phyloP scores from a whole-genome alignment of 805 yeast species.

The Pichia rugopelliculosa region DNA sequence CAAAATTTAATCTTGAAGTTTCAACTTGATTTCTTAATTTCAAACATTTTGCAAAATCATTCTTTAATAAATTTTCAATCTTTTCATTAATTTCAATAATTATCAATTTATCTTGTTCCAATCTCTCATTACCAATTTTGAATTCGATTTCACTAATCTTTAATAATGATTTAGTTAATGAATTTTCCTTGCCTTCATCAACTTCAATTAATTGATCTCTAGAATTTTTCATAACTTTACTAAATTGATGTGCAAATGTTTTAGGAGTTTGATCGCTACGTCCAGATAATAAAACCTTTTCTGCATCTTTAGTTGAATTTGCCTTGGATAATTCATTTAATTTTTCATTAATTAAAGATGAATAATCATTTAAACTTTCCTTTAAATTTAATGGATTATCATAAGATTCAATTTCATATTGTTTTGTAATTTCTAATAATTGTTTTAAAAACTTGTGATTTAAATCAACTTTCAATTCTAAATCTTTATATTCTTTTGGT shows the following conservation, averaged over 20 bases:
- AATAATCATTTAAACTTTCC: constrained; percentile 58
- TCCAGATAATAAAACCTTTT: constrained; percentile 39
- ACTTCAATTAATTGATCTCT: constrained; percentile 33
- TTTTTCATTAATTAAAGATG: constrained; percentile 48
- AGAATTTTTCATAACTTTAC: constrained; percentile 47
- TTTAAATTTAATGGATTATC: constrained; percentile 77
- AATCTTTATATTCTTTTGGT: constrained; percentile 62
- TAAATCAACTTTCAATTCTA: constrained; percentile 62
- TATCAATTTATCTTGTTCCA: constrained; percentile 61
- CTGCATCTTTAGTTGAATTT: constrained; percentile 60
- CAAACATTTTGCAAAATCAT: constrained; percentile 53
- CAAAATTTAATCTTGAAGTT: constrained; percentile 61
- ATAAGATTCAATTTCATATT: constrained; percentile 67
- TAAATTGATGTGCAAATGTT: constrained; percentile 66
- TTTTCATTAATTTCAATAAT: constrained; percentile 51
- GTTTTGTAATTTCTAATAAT: constrained; percentile 43
- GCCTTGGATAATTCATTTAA: constrained; percentile 55
- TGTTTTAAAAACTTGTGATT: constrained; percentile 53
- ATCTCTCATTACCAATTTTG: constrained; percentile 59
- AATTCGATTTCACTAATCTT: constrained; percentile 49
- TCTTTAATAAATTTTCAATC: constrained; percentile 44
- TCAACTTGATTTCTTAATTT: constrained; percentile 63
- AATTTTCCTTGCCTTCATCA: constrained; percentile 17
- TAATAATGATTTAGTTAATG: constrained; percentile 47
- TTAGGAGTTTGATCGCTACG: constrained; percentile 43